A percentile compares a stretch with the other conserved stretches of the same genome.
These are phyloP conservation scores for Stevia rebaudiana DNA, from an alignment of 140 eudicot genomes.

Conservation along the genomic window DNA sequence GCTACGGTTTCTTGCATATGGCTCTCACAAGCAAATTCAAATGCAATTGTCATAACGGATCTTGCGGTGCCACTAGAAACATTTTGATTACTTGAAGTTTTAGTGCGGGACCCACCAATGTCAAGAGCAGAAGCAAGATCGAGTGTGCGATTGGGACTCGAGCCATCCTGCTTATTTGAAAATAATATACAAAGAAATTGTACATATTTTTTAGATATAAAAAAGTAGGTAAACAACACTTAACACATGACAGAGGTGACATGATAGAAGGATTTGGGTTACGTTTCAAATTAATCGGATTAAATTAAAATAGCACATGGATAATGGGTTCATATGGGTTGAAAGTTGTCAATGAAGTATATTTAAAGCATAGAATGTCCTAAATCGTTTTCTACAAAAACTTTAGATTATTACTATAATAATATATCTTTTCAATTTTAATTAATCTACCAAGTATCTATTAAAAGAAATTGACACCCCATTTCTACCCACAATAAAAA, in stretches of 20 bases:
- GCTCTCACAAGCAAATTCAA: slow-evolving; percentile 65
- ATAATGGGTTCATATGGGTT: background rate
- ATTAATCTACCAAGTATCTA: too few species aligned
- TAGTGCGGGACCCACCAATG: slow-evolving; percentile 43
- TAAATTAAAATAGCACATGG: too few species aligned
- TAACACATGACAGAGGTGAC: background rate
- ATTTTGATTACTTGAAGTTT: slow-evolving; percentile 29
- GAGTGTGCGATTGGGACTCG: slow-evolving; percentile 47
- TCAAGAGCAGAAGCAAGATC: slow-evolving; percentile 80
- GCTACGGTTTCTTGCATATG: slow-evolving; percentile 64
- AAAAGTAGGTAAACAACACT: background rate
- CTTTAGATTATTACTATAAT: background rate
- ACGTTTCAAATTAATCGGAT: background rate
- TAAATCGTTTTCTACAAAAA: background rate
- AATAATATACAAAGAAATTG: background rate
- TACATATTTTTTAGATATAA: background rate
- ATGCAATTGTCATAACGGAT: slow-evolving; percentile 72
- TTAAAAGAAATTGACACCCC: background rate
- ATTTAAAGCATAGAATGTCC: background rate
- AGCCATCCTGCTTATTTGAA: slow-evolving; percentile 22
- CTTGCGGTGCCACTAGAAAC: slow-evolving; percentile 32
- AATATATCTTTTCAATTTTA: background rate
- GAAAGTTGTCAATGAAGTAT: background rate
- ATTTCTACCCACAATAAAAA: background rate
- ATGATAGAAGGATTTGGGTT: background rate